A percentile compares a stretch with the other conserved stretches of the same genome.
These are phyloP conservation scores for Parmelia sp. DNA, from an alignment of 495 filamentous ascomycete species.

Conservation along the genomic window DNA sequence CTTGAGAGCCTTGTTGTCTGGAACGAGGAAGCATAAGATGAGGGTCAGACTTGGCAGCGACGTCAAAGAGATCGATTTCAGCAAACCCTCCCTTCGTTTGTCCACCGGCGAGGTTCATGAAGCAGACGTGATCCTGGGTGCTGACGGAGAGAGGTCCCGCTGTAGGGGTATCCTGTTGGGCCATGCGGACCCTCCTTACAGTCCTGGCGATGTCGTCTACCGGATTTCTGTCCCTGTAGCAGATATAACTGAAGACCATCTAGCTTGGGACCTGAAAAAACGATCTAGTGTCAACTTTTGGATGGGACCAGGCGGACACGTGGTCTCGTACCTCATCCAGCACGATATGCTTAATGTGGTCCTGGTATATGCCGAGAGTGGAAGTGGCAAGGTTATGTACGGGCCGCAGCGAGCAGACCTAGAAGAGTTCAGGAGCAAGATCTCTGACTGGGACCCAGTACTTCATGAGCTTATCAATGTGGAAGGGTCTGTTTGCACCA, in stretches of 20 bases:
- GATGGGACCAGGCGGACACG: not conserved
- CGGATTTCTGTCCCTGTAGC: not conserved
- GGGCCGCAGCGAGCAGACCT: not conserved
- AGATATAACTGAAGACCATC: not conserved
- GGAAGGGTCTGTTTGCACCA: too few species aligned
- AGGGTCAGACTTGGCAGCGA: not conserved
- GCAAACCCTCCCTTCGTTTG: not conserved
- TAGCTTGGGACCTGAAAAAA: not conserved
- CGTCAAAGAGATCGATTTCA: not conserved
- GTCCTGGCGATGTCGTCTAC: not conserved
- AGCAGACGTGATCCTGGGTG: not conserved
- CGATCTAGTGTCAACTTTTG: not conserved
- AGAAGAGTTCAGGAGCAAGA: not conserved
- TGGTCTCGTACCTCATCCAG: not conserved
- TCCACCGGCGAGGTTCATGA: not conserved
- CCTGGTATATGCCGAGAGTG: not conserved
- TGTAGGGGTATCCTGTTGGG: not conserved
- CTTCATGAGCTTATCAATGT: not conserved
- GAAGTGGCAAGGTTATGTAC: too few species aligned
- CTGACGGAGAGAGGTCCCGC: slow-evolving; percentile 1
- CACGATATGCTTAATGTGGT: not conserved
- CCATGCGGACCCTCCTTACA: not conserved
- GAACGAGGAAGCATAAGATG: not conserved
- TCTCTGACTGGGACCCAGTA: not conserved
- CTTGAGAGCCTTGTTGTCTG: not conserved